Evolutionary conservation across 2,329 filamentous ascomycete species (phyloP), one percentile per base, ranked within the genome.

Genomic region (Pseudocercospora cruenta): DNA sequence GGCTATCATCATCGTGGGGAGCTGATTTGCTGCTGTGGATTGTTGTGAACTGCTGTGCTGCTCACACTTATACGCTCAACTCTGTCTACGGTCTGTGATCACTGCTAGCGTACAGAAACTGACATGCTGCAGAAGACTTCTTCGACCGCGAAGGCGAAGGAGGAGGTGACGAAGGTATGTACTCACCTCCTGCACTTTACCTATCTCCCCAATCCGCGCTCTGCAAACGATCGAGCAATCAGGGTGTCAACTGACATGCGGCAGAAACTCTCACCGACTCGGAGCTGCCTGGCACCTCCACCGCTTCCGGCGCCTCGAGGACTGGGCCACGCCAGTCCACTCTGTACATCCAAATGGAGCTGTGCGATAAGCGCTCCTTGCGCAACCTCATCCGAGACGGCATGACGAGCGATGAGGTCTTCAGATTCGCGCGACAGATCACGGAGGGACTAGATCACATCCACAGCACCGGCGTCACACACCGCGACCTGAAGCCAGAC

Each of bases 271-370:
- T 14, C 22, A 21, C 39, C 19, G 28, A 24, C 7, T 43, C 55
- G 28, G 55, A 58, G 26, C 55, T 36, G 31, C 16, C n/a, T 21
- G 55, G 55, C n/a, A 22, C 55, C 55, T 58, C 55, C 28, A 58
- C 21, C 31, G 55, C 55, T 26, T 58, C 55, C 14, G 55, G 28
- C 33, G 19, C 55, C 55, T 58, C 55, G 9, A 22, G n/a, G 26
- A 26, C 12, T 16, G 39, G 39, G 39, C 39, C 39, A 43, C 39
- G 39, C 16, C 39, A 43, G n/a, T 43, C 55, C 55, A 90, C 94
- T 6, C 84, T 99, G 49, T 99, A 97, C 77, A 98, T 99, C 63
- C 95, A 96, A 67, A 99, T 99, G 95, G 95, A 99, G 77, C 96
- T 97, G 72, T 99, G 95, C 75, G 94, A 98, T 77, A 95, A 94